Evolutionary conservation across 2,329 filamentous ascomycete genomes (phyloP), one percentile per base, ranked within the genome.

Genomic region (Diaporthe ilicicola): DNA sequence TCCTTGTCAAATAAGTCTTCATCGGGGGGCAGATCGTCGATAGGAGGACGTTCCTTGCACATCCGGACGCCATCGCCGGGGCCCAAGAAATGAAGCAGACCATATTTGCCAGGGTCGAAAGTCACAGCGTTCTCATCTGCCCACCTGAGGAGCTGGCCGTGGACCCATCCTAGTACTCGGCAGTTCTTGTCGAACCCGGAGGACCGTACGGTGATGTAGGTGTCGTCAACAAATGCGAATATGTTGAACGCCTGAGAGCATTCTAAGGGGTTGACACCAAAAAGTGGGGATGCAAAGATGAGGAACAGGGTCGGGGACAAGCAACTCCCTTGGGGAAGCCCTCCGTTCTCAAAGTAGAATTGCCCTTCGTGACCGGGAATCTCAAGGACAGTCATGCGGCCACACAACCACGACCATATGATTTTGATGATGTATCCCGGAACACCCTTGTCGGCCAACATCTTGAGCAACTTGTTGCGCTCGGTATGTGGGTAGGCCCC

Each of bases 381-480:
- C 19, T 55, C 53, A 5, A 55, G 53, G 5, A 37, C 32, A 6
- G 53, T 55, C 13, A 8, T 19, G 53, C 29, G 32, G 12, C 22
- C n/a, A 55, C 53, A 55, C n/a, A 55, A 19, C 32, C 53, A 55
- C 13, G 53, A 55, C 53, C 53, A 55, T 22, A 55, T 37, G 19
- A 37, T 55, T 7, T 6, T 55, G 32, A 55, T 15, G 19, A 55
- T 15, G 32, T 55, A 55, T 37, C 32, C 53, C 19, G 53, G 53
- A 37, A 55, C 12, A 15, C 53, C 32, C 10, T 24, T 37, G 9
- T 55, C 32, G 8, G 8, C 29, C 32, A 55, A 34, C 19, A 37
- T 37, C 5, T 37, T 22, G 19, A 55, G n/a, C 53, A 55, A 15
- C 1, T 6, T 37, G 19, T 37, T 55, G 10, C 53, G 53, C 19